Evolutionary conservation across 1,284 basidiomycete genomes (phyloP), one percentile per base, ranked within the genome.

Genomic region (Malassezia slooffiae): DNA sequence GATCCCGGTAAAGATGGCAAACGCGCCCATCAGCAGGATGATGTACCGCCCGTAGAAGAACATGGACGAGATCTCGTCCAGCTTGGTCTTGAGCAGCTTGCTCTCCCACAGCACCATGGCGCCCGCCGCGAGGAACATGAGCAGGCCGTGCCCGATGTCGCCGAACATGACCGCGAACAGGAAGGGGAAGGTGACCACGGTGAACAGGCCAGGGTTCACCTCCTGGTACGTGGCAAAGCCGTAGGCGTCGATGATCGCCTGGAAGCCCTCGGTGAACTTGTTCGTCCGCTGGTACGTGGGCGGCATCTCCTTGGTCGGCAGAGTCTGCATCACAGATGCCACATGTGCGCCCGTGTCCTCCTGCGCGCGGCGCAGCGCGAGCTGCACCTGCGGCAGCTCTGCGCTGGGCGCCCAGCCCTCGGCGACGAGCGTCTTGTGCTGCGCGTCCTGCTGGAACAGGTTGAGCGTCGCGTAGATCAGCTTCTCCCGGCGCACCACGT

Each of bases 131-230:
- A 79, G 64, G 57, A 85, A 77, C 64, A 88, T 83, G 67, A 97
- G 80, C 51, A 81, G 74, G 32, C 88, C 93, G 72, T 99, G 91
- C 9, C 93, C 93, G 67, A 97, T 85, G 71, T 99, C 91, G 66
- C 91, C 93, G 70, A 99, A 99, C 91, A 99, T 97, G 74, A 96
- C 86, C 10, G 90, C 91, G 62, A 97, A 99, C 60, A 99, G 74
- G 80, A 99, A 97, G 0, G 93, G 93, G 78, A 95, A 95, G 2
- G 88, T 91, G 66, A 89, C 79, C 60, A 93, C 79, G 3, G 89
- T 85, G 70, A 89, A 91, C 29, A 97, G 74, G 55, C 91, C 93
- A 9, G 93, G 91, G 70, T 97, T 97, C 71, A 90, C 82, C 73
- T 99, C 93, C 71, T 95, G 85, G 72, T 99, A 97, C 2, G 80